Percentiles rank a stretch among this genome's conserved stretches.
Evolutionary conservation across 441 rosid genomes (phyloP).

Genomic region (Jatropha podagrica): DNA sequence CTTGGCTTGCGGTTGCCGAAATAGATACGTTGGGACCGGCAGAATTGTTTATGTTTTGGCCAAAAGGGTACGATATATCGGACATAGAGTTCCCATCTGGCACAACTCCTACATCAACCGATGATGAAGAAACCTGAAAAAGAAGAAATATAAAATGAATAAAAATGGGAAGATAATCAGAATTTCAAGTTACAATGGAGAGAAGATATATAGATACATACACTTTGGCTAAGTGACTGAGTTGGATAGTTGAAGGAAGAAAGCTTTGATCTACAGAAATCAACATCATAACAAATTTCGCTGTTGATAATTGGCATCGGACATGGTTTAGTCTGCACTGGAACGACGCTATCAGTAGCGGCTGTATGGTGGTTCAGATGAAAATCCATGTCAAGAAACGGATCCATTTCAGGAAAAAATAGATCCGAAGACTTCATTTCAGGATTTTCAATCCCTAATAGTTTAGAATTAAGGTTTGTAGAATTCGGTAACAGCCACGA

Average conservation of each 20-base stretch:
- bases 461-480: conserved; percentile 38
- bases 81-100: conserved; percentile 67
- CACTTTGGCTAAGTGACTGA: conserved; percentile 67
- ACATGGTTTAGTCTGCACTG: conserved; percentile 60
- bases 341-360: conserved; percentile 63
- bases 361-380: conserved; percentile 27
- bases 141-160: neutral
- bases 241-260: conserved; percentile 48
- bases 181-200: too few species aligned
- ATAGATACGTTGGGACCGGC: conserved; percentile 30
- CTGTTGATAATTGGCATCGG: conserved; percentile 35
- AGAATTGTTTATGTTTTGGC: conserved; percentile 25
- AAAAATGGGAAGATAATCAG: neutral
- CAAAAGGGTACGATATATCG: conserved; percentile 54
- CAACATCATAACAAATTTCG: conserved; percentile 58
- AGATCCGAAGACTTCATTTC: conserved; percentile 41
- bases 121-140: conserved; percentile 80
- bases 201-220: conserved; percentile 21
- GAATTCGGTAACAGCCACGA: conserved; percentile 70
- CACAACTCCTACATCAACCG: conserved; percentile 83
- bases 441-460: conserved; percentile 22
- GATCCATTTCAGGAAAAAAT: conserved; percentile 52
- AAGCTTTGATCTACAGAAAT: conserved; percentile 70
- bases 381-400: conserved; percentile 51
- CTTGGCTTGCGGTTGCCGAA: conserved; percentile 33